Percentiles rank a stretch among this genome's conserved stretches.
phyloP scores from a whole-genome alignment of 805 yeast species.

The Wickerhamiella domercqiae region DNA sequence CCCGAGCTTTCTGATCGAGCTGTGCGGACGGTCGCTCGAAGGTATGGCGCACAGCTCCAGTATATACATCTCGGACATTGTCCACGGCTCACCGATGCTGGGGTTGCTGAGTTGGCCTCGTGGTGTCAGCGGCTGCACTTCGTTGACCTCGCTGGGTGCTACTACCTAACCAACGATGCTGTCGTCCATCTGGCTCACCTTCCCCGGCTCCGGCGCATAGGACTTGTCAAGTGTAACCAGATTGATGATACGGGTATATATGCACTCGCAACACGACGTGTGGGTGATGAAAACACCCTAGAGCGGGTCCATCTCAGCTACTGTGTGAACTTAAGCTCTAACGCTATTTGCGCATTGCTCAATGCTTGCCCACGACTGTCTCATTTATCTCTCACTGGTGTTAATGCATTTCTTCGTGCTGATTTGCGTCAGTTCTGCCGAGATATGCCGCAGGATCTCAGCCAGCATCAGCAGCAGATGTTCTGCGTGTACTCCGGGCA shows the following conservation, averaged over 20 bases:
- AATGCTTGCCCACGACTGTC: conserved; percentile 74
- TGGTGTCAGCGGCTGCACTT: conserved; percentile 76
- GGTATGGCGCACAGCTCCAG: conserved; percentile 64
- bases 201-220: conserved; percentile 75
- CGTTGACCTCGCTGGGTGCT: conserved; percentile 89
- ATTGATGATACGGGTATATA: conserved; percentile 72
- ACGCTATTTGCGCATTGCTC: conserved; percentile 60
- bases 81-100: conserved; percentile 73
- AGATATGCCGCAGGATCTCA: conserved; percentile 84
- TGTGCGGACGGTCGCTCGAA: conserved; percentile 46
- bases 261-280: conserved; percentile 38
- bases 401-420: conserved; percentile 69
- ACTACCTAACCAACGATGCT: conserved; percentile 72
- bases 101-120: conserved; percentile 59
- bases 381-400: conserved; percentile 85
- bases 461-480: conserved; percentile 63
- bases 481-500: conserved; percentile 90
- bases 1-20: conserved; percentile 71
- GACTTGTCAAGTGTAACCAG: conserved; percentile 78
- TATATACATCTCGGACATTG: conserved; percentile 93
- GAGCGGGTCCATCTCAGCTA: conserved; percentile 90
- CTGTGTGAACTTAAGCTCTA: conserved; percentile 64
- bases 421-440: conserved; percentile 82
- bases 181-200: conserved; percentile 60
- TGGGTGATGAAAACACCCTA: conserved; percentile 62